phyloP scores from a whole-genome alignment of 2,329 filamentous ascomycete genomes.

The Eutypa lata region DNA sequence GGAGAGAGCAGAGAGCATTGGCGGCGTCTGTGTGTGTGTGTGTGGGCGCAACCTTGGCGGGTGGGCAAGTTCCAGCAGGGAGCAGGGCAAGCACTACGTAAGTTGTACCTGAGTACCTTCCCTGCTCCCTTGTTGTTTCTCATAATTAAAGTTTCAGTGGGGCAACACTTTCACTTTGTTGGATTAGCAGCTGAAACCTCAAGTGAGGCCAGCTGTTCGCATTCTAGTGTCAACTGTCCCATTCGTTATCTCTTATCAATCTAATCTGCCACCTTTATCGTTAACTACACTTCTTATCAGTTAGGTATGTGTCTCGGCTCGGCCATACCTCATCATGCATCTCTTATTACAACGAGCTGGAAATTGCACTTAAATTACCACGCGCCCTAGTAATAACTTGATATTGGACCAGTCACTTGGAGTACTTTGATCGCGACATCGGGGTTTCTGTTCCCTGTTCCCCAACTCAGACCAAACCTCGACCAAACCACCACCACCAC shows the following conservation, averaged over 20 bases:
- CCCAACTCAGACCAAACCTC: neutral
- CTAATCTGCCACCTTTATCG: constrained; percentile 9
- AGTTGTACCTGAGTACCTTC: neutral
- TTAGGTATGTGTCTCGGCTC: neutral
- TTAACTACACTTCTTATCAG: neutral
- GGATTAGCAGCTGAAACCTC: neutral
- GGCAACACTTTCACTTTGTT: neutral
- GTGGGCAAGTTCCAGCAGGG: too few species aligned
- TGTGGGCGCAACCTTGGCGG: neutral
- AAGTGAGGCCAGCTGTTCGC: neutral
- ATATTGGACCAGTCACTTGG: too few species aligned
- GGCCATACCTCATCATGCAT: constrained; percentile 14
- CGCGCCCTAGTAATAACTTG: too few species aligned
- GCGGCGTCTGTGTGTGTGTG: neutral
- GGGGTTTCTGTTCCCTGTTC: neutral
- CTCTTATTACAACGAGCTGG: neutral
- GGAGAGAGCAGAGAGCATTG: neutral
- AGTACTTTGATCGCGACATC: too few species aligned
- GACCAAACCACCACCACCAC: neutral
- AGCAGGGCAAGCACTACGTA: too few species aligned
- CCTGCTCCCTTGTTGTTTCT: neutral
- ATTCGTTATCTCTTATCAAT: neutral
- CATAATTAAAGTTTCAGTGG: neutral
- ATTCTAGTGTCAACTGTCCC: neutral
- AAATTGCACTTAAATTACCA: neutral